Base-by-base conservation (phyloP, 2,329 filamentous ascomycete species). In the Epicoccum sorghinum region DNA sequence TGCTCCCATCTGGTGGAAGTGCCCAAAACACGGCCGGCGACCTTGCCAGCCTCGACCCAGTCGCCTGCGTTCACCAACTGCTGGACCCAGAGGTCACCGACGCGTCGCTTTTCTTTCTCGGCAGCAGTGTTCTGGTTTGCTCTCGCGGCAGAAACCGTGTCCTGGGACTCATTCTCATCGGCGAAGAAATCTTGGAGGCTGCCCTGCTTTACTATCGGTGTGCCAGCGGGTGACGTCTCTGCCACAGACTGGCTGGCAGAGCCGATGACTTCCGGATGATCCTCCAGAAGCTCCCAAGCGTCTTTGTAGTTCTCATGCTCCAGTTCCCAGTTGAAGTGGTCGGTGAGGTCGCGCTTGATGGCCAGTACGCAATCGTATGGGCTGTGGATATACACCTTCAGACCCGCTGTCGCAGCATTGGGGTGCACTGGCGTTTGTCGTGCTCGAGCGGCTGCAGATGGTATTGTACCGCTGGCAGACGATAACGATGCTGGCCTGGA, bases 311-410 rank as follows among this genome's bases (percentile, higher is more conserved):
- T 87, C 47, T 90, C 84, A 57, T 88, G 90, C 54, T 93, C 89
- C 25, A 96, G 72, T 12, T 98, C 80, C 93, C 93, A 99, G 7
- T 82, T 79, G 22, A 98, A 79, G 67, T 96, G 92, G 74, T 99
- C 95, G 3, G 86, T 80, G 13, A 96, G 80, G 67, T 96, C 93
- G 62, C 95, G 83, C 70, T 93, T 93, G 2, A 95, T 91, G 0
- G 91, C 91, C 49, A 97, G 79, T n/a, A 98, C 89, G 66, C 93
- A 98, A 75, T 99, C 95, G 69, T 96, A 99, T 0, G 95, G 95
- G 65, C 92, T 97, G 67, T 96, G 92, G 36, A 99, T 91, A 71
- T 97, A 97, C 13, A 99, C 89, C 68, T 98, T 90, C 61, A 88
- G 80, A 6, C 87, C 87, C 33, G 82, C 79, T 8, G 82, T 80